Base-by-base conservation (phyloP, 192 early-diverging fungal species). In the Entrophospora sp. region DNA sequence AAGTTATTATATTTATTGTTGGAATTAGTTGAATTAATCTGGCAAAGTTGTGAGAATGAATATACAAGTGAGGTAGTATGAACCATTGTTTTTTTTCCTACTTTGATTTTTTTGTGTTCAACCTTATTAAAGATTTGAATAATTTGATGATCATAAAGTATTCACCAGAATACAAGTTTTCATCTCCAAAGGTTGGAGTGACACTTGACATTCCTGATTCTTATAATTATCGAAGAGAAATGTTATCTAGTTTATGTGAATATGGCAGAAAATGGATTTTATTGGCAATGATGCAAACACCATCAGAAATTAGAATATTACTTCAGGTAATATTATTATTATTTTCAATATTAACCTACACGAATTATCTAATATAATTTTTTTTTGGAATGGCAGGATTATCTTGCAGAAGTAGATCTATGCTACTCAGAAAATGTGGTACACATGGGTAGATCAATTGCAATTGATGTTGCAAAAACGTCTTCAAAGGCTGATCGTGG, bases 1-100 rank as follows among this genome's bases (percentile, higher is more conserved):
- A 66, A 72, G 3, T 74, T 86, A 1, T 56, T 94, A 12, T 79
- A 77, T 37, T 78, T 87, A 14, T 78, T 94, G 59, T 72, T 98
- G 24, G 96, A 98, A 74, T 69, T 95, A 12, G 80, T 94, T 14
- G 86, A 89, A 65, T 77, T 89, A 13, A 71, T 88, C 36, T 96
- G 88, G 94, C 70, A 79, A 45, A 84, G 85, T 60, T 87, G 87
- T 67, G 85, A 86, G 66, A 84, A 83, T 27, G 90, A 88, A 79
- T 79, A 89, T 64, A 81, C 84, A 32, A 87, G 88, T 59, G 87
- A 91, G 64, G 74, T 75, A 69, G 12, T 25, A 30, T 44, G 34
- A 24, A 13, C 24, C 27, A 45, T 68, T 14, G 37, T 30, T 53
- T 35, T 45, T 55, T 24, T 38, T 30, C 30, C 9, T 38, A 40